These are phyloP conservation scores for Fraxinus pennsylvanica DNA, from an alignment of 257 asterid genomes.

Conservation along the genomic window DNA sequence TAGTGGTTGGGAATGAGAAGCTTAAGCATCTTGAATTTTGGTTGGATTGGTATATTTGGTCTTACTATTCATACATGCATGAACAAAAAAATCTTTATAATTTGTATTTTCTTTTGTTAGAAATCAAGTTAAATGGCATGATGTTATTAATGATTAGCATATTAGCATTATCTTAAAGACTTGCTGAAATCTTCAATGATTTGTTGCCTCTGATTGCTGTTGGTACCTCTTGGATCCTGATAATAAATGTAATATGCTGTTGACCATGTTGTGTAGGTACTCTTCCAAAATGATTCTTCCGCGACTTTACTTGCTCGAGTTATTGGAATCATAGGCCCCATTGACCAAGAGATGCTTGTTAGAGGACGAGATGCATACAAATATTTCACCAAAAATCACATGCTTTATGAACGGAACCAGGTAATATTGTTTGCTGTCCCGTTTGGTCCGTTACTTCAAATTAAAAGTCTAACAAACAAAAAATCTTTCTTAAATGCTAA, in stretches of 20 bases:
- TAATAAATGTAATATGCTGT: conserved; percentile 11
- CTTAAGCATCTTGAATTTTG: too few relatives aligned
- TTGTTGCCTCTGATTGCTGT: background rate
- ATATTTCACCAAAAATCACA: conserved; percentile 89
- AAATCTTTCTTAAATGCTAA: background rate
- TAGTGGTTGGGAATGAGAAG: too few relatives aligned
- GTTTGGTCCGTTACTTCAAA: background rate
- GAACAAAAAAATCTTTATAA: background rate
- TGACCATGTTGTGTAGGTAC: conserved; percentile 57
- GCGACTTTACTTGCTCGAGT: conserved; percentile 97
- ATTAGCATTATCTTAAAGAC: background rate
- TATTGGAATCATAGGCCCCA: conserved; percentile 75
- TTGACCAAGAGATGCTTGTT: conserved; percentile 85
- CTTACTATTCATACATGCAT: background rate
- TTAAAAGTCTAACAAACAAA: background rate
- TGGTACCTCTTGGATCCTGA: conserved; percentile 20
- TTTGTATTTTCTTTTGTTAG: background rate
- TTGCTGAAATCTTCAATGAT: background rate
- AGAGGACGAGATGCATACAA: conserved; percentile 86
- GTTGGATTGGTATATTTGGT: too few relatives aligned
- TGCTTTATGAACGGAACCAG: conserved; percentile 95
- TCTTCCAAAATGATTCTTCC: conserved; percentile 98
- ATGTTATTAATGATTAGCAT: background rate
- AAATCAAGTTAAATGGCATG: background rate
- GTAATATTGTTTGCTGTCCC: conserved; percentile 36